A percentile compares a stretch with the other conserved stretches of the same genome.
Conservation (phyloP, 1,284 basidiomycete genomes). For the Apiotrichum mycotoxinovorans region DNA sequence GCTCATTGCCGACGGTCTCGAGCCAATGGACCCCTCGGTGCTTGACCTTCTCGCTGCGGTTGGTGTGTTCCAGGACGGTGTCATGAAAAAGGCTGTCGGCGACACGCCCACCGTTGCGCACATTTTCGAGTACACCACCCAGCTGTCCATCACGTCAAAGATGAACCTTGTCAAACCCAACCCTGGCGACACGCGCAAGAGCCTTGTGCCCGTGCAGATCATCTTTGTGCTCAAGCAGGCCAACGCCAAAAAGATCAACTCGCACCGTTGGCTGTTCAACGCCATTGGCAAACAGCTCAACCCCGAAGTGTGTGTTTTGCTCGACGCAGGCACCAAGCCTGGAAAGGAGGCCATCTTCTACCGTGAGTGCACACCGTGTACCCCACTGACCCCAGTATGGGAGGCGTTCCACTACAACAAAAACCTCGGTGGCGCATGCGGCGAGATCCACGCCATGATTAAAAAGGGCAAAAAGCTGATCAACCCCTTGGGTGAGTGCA, state of each 20-base stretch:
- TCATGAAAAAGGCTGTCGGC: constrained; percentile 89
- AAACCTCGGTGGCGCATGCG: constrained; percentile 92
- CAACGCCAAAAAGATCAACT: constrained; percentile 77
- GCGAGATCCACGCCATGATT: constrained; percentile 83
- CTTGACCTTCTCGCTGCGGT: constrained; percentile 69
- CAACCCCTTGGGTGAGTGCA: constrained; percentile 55
- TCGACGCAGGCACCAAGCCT: constrained; percentile 93
- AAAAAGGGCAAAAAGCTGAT: too few species aligned
- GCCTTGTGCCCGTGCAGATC: constrained; percentile 80
- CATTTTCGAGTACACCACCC: constrained; percentile 90
- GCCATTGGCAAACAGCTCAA: constrained; percentile 34
- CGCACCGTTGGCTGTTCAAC: constrained; percentile 80
- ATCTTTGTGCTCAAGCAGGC: constrained; percentile 92
- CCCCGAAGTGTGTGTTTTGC: constrained; percentile 89
- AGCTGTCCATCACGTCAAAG: constrained; percentile 74
- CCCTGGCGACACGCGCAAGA: constrained; percentile 55
- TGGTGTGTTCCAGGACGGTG: constrained; percentile 81
- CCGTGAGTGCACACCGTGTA: constrained; percentile 16
- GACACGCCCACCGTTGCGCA: constrained; percentile 62
- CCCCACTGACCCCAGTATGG: constrained; percentile 58
- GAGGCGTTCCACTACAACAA: constrained; percentile 95
- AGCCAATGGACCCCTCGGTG: too few species aligned
- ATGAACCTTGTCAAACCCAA: constrained; percentile 63
- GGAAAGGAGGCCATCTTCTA: constrained; percentile 87
- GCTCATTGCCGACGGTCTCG: constrained; percentile 52